These are phyloP conservation scores for Cladophialophora bantiana DNA, from an alignment of 2,329 filamentous ascomycete genomes.

Conservation along the genomic window DNA sequence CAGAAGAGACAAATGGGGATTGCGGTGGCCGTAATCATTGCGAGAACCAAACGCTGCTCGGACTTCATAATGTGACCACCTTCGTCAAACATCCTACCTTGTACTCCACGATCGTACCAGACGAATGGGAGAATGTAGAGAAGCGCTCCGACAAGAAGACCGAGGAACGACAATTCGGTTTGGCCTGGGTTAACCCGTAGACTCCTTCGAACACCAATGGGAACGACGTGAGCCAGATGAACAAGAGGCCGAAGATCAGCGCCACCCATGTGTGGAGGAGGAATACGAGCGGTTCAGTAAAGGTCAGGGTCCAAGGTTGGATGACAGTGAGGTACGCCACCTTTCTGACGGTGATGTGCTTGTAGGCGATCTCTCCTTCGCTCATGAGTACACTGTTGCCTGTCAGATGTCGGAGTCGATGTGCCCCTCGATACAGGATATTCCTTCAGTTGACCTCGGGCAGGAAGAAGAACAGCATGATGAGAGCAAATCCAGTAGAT, in stretches of 20 bases:
- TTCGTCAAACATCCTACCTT: constrained; percentile 2
- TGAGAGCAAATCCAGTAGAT: constrained; percentile 48
- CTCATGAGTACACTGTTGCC: constrained; percentile 50
- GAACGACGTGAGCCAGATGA: constrained; percentile 56
- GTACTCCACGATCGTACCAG: constrained; percentile 38
- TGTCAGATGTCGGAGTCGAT: constrained; percentile 49
- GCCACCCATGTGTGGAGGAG: constrained; percentile 54
- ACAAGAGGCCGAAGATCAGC: constrained; percentile 51
- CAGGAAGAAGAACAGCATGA: constrained; percentile 45
- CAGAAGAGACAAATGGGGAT: constrained; percentile 54
- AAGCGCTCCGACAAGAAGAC: constrained; percentile 45
- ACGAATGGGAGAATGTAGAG: constrained; percentile 51
- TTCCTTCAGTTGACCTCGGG: constrained; percentile 48
- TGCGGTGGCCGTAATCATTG: constrained; percentile 48
- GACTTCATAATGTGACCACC: constrained; percentile 38
- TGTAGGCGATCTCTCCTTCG: constrained; percentile 48
- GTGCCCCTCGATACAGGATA: constrained; percentile 51
- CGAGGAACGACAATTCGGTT: constrained; percentile 46
- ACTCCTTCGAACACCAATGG: constrained; percentile 50
- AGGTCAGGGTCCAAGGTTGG: constrained; percentile 52
- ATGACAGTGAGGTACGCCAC: constrained; percentile 52
- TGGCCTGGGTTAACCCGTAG: constrained; percentile 18
- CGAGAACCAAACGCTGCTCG: constrained; percentile 48
- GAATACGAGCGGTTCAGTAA: constrained; percentile 45
- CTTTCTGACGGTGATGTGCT: constrained; percentile 47